Percentiles rank a stretch among this genome's conserved stretches.
Conservation (phyloP, 129 eudicot species). For the Pseudognaphalium luteoalbum region DNA sequence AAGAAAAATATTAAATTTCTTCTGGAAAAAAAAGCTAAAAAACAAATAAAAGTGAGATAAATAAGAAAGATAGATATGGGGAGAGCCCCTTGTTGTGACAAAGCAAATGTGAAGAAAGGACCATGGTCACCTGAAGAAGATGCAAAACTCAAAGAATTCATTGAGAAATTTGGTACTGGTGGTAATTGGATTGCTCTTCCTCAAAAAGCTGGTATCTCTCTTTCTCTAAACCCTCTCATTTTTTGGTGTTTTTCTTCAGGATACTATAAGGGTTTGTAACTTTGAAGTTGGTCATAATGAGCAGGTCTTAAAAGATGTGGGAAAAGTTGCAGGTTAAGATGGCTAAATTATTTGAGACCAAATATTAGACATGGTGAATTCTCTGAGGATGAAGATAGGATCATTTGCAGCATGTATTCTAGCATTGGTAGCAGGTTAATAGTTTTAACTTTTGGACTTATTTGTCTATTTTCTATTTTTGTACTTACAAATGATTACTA, state of each 20-base stretch:
- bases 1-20: constrained; percentile 13
- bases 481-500: constrained; percentile 11
- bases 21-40: not conserved
- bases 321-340: constrained; percentile 93
- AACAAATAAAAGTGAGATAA: constrained; percentile 21
- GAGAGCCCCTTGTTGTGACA: constrained; percentile 98
- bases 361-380: constrained; percentile 90
- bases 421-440: constrained; percentile 85
- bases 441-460: constrained; percentile 11
- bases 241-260: constrained; percentile 1
- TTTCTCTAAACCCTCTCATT: constrained; percentile 11
- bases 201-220: constrained; percentile 72
- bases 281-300: not conserved
- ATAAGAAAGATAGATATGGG: constrained; percentile 56
- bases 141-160: constrained; percentile 82
- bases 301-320: constrained; percentile 96
- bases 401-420: constrained; percentile 68
- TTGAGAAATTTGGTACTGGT: constrained; percentile 84
- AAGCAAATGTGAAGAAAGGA: constrained; percentile 91
- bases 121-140: constrained; percentile 99
- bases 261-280: constrained; percentile 4
- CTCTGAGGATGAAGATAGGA: constrained; percentile 85
- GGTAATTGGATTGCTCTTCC: constrained; percentile 99
- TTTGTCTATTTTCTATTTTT: not conserved
- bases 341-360: constrained; percentile 94